Conservation (phyloP, 2,329 filamentous ascomycete genomes). For the Phialophora verrucosa region DNA sequence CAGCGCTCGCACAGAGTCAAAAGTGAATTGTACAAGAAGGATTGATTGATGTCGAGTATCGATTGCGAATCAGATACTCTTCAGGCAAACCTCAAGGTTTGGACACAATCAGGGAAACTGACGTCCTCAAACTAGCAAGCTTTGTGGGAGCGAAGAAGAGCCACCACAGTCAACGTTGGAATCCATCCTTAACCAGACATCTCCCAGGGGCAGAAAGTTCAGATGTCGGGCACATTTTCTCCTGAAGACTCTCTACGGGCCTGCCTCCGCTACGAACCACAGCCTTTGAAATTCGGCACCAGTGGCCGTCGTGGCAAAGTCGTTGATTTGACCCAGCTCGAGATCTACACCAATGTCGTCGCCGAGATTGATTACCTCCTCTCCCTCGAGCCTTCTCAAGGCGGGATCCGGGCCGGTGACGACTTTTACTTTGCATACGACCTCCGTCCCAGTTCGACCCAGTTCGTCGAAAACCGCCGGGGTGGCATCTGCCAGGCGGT, state of each 20-base stretch:
- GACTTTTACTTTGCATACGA: conserved; percentile 46
- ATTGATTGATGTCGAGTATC: too few species aligned
- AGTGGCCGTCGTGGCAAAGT: conserved; percentile 45
- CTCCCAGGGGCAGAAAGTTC: neutral
- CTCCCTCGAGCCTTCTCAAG: conserved; percentile 39
- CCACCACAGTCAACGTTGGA: too few species aligned
- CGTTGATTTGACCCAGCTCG: conserved; percentile 44
- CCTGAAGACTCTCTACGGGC: neutral
- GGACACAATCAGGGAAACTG: too few species aligned
- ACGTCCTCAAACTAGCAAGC: too few species aligned
- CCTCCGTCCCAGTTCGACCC: conserved; percentile 44
- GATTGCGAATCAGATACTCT: too few species aligned
- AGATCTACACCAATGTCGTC: conserved; percentile 46
- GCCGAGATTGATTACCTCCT: conserved; percentile 45
- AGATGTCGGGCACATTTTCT: neutral
- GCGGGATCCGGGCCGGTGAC: conserved; percentile 43
- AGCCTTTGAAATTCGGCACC: conserved; percentile 50
- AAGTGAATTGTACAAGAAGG: too few species aligned
- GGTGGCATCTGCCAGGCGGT: conserved; percentile 44
- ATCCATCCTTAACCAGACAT: too few species aligned
- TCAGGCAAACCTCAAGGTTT: too few species aligned
- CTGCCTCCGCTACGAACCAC: conserved; percentile 54
- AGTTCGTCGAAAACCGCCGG: conserved; percentile 42
- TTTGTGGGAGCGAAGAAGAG: too few species aligned
- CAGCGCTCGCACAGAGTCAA: too few species aligned